A percentile compares a stretch with the other conserved stretches of the same genome.
phyloP scores from a whole-genome alignment of 306 rosid genomes.

The Vicia sativa region DNA sequence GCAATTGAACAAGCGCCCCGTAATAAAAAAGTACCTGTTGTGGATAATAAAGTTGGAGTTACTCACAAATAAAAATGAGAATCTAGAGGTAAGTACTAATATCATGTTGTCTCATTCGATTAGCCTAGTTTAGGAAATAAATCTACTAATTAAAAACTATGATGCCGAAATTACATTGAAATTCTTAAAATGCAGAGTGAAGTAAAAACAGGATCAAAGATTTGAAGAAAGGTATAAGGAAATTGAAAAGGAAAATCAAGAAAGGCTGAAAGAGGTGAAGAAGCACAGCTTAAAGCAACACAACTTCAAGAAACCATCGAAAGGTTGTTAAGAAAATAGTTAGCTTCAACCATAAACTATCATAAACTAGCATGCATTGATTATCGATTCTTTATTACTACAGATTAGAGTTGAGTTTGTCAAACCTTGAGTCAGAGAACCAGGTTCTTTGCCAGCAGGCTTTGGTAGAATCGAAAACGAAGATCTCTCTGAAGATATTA shows the following conservation, averaged over 20 bases:
- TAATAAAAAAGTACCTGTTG: conserved; percentile 81
- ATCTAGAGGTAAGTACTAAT: conserved; percentile 56
- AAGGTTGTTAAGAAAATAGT: conserved; percentile 51
- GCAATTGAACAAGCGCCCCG: conserved; percentile 88
- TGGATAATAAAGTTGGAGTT: conserved; percentile 73
- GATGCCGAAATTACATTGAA: conserved; percentile 19
- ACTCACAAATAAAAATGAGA: conserved; percentile 63
- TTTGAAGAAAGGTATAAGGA: conserved; percentile 57
- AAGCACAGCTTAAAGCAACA: conserved; percentile 61
- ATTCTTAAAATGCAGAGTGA: conserved; percentile 55
- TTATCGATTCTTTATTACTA: conserved; percentile 34
- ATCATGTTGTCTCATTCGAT: too few relatives aligned
- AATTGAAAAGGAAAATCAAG: conserved; percentile 57
- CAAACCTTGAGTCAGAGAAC: conserved; percentile 85
- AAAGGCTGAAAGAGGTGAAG: conserved; percentile 74
- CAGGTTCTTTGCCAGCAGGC: conserved; percentile 87
- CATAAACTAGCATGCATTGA: conserved; percentile 38
- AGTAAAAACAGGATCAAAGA: conserved; percentile 63
- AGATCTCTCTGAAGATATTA: conserved; percentile 73
- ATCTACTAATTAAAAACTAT: not conserved
- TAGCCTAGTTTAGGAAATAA: too few relatives aligned
- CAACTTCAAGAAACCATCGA: conserved; percentile 79
- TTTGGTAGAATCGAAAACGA: conserved; percentile 74
- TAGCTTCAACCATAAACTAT: conserved; percentile 19
- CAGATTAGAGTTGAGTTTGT: conserved; percentile 77